Evolutionary conservation across 2,329 filamentous ascomycete genomes (phyloP).

Genomic region (Penicillium concentricum): DNA sequence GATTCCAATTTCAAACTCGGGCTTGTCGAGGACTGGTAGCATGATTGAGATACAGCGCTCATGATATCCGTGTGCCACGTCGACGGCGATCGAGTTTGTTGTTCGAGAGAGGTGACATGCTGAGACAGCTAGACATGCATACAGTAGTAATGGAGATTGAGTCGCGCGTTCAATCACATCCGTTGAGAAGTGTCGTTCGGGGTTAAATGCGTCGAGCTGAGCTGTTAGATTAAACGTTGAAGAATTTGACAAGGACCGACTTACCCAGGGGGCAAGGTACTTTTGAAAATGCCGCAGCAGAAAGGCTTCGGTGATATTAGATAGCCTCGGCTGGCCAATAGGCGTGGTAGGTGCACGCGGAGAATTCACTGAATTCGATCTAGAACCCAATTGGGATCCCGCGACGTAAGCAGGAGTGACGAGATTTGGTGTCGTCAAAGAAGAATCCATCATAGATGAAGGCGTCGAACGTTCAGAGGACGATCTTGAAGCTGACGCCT

Average conservation of each 20-base stretch:
- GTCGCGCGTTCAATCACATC: constrained; percentile 33
- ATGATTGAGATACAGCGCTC: constrained; percentile 38
- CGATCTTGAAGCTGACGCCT: constrained; percentile 19
- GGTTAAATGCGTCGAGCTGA: constrained; percentile 35
- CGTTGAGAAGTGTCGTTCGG: constrained; percentile 31
- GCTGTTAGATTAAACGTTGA: background rate
- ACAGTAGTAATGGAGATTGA: constrained; percentile 31
- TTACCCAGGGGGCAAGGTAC: constrained; percentile 34
- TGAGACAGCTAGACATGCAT: constrained; percentile 36
- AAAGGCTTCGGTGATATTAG: constrained; percentile 33
- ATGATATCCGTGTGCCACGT: constrained; percentile 35
- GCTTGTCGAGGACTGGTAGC: constrained; percentile 33
- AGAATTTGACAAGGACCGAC: background rate
- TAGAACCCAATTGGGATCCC: constrained; percentile 14
- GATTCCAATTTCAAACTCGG: constrained; percentile 31
- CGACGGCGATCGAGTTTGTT: constrained; percentile 27
- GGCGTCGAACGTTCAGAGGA: constrained; percentile 27
- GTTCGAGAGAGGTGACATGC: constrained; percentile 36
- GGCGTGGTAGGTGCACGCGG: constrained; percentile 22
- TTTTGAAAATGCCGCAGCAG: constrained; percentile 36
- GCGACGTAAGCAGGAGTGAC: constrained; percentile 8
- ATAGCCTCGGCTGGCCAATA: constrained; percentile 25
- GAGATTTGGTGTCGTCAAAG: constrained; percentile 14
- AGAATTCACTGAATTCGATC: constrained; percentile 17
- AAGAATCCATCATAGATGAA: constrained; percentile 27